phyloP scores from a whole-genome alignment of 2,329 filamentous ascomycete genomes.

The Alternaria sp. region DNA sequence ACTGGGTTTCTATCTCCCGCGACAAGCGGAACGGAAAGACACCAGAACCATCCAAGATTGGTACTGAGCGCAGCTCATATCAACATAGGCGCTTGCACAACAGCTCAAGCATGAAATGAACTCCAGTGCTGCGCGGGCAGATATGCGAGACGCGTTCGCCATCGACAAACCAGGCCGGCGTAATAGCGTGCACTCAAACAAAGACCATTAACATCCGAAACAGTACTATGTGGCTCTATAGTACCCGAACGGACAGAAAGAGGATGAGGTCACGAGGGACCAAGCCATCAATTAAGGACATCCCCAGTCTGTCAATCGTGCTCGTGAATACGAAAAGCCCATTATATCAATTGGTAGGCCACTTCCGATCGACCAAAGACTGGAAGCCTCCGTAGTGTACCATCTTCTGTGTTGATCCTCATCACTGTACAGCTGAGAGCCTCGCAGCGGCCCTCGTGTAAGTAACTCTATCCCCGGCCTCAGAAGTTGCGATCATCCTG shows the following conservation, averaged over 20 bases:
- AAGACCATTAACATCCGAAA: not conserved
- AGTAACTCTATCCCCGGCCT: not conserved
- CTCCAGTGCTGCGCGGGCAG: not conserved
- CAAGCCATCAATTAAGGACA: not conserved
- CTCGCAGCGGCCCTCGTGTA: not conserved
- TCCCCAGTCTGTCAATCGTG: not conserved
- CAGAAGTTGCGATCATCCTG: slow-evolving; percentile 4
- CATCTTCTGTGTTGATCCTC: not conserved
- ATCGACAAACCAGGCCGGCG: not conserved
- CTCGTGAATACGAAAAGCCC: not conserved
- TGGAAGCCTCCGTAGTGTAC: not conserved
- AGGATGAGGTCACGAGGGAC: not conserved
- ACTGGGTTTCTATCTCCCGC: not conserved
- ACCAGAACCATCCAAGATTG: not conserved
- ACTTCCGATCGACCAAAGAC: not conserved
- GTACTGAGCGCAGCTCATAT: not conserved
- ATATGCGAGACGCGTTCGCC: not conserved
- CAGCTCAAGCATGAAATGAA: not conserved
- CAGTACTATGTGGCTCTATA: not conserved
- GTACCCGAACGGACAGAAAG: not conserved
- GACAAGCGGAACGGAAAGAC: not conserved
- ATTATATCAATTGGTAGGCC: not conserved
- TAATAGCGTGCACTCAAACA: not conserved
- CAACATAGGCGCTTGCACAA: not conserved
- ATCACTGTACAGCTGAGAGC: not conserved